These are phyloP conservation scores for Coelastrella sp. DNA, from an alignment of 139 green algal species.

Conservation along the genomic window DNA sequence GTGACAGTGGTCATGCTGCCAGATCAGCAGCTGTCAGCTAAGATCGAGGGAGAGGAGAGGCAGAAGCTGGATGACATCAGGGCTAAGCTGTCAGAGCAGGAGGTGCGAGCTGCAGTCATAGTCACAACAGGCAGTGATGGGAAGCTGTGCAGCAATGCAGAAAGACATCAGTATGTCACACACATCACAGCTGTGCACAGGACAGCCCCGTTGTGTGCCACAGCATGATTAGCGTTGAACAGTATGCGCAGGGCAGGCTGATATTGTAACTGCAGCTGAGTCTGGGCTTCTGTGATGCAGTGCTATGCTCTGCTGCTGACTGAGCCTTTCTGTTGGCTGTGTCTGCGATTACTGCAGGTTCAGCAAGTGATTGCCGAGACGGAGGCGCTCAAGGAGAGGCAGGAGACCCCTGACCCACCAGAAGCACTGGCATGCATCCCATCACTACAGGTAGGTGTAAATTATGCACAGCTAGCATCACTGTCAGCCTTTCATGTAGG, in stretches of 20 bases:
- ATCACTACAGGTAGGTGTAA: slow-evolving; percentile 63
- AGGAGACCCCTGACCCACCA: slow-evolving; percentile 96
- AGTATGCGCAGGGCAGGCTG: no score
- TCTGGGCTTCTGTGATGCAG: not conserved
- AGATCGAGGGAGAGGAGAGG: slow-evolving; percentile 85
- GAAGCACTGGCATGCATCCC: slow-evolving; percentile 93
- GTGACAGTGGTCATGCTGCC: slow-evolving; percentile 91
- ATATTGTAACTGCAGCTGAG: no score
- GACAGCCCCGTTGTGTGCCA: not conserved
- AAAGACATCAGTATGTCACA: no score
- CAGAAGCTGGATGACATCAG: slow-evolving; percentile 63
- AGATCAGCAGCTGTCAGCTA: slow-evolving; percentile 70
- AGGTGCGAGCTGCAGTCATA: not conserved
- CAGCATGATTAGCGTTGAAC: no score
- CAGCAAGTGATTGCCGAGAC: slow-evolving; percentile 77
- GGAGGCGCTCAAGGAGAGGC: slow-evolving; percentile 86
- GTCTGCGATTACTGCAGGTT: slow-evolving; percentile 46
- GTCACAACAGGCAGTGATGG: no score
- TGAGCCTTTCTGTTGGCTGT: not conserved
- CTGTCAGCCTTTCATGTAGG: not conserved
- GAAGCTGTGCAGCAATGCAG: not conserved
- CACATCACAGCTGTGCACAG: not conserved
- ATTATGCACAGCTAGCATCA: no score
- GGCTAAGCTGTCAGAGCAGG: slow-evolving; percentile 63
- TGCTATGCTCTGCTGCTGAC: not conserved